phyloP scores from a whole-genome alignment of 192 early-diverging fungal species.

The Thamnidium elegans region DNA sequence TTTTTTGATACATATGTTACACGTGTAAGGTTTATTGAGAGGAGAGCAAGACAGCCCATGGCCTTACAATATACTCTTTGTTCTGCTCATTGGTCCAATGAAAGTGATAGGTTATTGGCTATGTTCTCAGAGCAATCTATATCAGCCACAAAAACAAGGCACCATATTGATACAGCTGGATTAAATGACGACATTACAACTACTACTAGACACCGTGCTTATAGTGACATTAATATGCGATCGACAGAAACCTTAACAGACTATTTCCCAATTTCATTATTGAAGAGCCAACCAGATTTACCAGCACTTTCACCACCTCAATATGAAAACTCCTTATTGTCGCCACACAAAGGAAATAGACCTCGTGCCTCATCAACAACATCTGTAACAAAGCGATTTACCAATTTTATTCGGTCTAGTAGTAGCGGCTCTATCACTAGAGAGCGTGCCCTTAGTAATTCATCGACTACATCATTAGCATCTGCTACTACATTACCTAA shows the following conservation, averaged over 20 bases:
- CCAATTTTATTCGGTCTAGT: conserved; percentile 9
- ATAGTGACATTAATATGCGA: conserved; percentile 3
- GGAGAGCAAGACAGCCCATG: conserved; percentile 43
- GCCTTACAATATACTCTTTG: conserved; percentile 74
- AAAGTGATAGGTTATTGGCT: conserved; percentile 57
- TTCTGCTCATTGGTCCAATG: conserved; percentile 69
- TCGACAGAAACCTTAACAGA: background rate
- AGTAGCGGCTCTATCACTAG: background rate
- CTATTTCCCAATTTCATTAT: background rate
- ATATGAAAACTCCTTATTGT: background rate
- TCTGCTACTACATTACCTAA: no score
- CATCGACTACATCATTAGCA: no score
- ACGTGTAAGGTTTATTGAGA: conserved; percentile 62
- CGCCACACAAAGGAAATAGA: conserved; percentile 4
- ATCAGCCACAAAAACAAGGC: background rate
- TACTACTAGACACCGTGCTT: conserved; percentile 2
- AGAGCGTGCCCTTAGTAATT: background rate
- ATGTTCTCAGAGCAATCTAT: conserved; percentile 44
- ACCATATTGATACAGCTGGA: conserved; percentile 4
- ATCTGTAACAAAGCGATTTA: conserved; percentile 14
- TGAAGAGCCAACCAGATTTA: conserved; percentile 14
- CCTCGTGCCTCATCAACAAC: conserved; percentile 8
- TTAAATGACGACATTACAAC: background rate
- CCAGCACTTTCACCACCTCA: conserved; percentile 3
- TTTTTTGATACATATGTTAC: conserved; percentile 62